Base-by-base conservation (phyloP, 2,329 filamentous ascomycete genomes). In the Clonostachys solani region DNA sequence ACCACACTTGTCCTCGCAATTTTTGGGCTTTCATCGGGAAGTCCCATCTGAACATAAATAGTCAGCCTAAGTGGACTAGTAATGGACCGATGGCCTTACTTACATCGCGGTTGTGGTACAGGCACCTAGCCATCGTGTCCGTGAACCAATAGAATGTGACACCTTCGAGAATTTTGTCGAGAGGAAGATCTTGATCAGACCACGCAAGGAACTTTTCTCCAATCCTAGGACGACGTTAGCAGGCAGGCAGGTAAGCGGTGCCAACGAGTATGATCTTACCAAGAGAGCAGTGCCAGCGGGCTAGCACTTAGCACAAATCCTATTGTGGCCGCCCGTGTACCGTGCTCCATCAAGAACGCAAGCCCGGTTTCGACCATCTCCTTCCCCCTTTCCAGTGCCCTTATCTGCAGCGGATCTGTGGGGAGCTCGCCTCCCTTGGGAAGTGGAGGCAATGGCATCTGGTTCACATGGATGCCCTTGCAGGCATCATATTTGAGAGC, bases 181-280 rank as follows among this genome's bases (percentile, higher is more conserved):
- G 48, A 1, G 61, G 54, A 1, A 71, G 71, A 10, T 53, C 43
- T 5, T 62, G 54, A 50, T 81, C 77, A 2, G 64, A 65, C 78
- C 77, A 83, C 6, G 70, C 71, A 1, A 78, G 59, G 47, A 77
- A 76, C 56, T 81, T 82, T 53, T 83, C 79, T 5, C 73, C 75
- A 23, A 82, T 68, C 72, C 72, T 74, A 12, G 1, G 2, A 42
- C 16, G 40, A 17, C 35, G 53, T 51, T 46, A 60, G 67, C 80
- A 86, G 7, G 73, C 70, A 3, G 85, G 66, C 17, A 84, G 56
- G 8, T 29, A 29, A 29, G 8, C 6, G 23, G 10, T 2, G 2
- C 4, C 4, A 29, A 29, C 8, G 9, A 9, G 23, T 10, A 10
- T 10, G 40, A 16, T 36, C 54, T 51, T 46, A 60, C 67, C 81